Evolutionary conservation across 371 early-diverging fungal species (phyloP).

Genomic region (Chytridiales sp.): DNA sequence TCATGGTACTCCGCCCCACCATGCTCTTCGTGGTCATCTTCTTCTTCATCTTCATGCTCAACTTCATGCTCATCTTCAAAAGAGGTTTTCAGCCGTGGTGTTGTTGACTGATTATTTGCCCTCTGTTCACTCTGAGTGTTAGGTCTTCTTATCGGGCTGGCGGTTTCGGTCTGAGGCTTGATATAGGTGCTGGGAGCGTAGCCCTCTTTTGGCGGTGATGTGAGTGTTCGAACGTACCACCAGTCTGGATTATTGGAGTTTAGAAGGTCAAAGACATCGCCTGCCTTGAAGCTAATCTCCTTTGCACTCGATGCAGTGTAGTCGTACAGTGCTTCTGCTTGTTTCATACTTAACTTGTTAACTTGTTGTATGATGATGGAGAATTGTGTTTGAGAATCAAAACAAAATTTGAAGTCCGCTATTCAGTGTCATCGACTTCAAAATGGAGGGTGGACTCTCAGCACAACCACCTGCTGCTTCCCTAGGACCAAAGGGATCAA

Average conservation of each 20-base stretch:
- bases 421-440: too few relatives aligned
- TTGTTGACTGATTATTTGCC: background rate
- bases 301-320: conserved; percentile 39
- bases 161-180: background rate
- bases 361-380: too few relatives aligned
- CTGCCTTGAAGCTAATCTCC: conserved; percentile 35
- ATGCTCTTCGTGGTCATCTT: conserved; percentile 18
- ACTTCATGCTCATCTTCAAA: conserved; percentile 14
- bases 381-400: too few relatives aligned
- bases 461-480: too few relatives aligned
- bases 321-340: conserved; percentile 42
- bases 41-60: conserved; percentile 16
- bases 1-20: conserved; percentile 12
- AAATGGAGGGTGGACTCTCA: too few relatives aligned
- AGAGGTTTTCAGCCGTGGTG: background rate
- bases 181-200: conserved; percentile 35
- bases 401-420: conserved; percentile 2
- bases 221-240: conserved; percentile 34
- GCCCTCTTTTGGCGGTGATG: conserved; percentile 11
- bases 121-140: background rate
- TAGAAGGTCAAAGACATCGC: conserved; percentile 36
- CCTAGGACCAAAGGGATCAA: too few relatives aligned
- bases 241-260: conserved; percentile 43
- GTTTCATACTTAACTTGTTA: background rate
- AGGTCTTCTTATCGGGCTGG: background rate